These are phyloP conservation scores for Conidiobolus incongruus DNA, from an alignment of 371 early-diverging fungal species.

Conservation along the genomic window DNA sequence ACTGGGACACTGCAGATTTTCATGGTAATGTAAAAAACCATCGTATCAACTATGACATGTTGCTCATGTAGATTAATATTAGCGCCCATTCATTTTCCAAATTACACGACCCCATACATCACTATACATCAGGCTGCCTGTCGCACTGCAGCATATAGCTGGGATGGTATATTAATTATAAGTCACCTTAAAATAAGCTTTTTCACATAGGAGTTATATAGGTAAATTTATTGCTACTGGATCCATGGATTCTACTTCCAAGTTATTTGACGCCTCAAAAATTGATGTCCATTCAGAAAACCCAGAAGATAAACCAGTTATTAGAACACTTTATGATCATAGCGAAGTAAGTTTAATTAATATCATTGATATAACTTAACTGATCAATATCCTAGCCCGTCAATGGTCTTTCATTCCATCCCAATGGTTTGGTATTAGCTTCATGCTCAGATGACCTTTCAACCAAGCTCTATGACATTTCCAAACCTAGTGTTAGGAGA, in stretches of 20 bases:
- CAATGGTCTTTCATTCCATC: slow-evolving; percentile 77
- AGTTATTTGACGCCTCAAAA: slow-evolving; percentile 63
- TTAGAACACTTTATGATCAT: slow-evolving; percentile 77
- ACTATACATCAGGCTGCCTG: slow-evolving; percentile 16
- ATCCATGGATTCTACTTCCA: slow-evolving; percentile 69
- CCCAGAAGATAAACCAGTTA: slow-evolving; percentile 50
- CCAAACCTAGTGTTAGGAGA: slow-evolving; percentile 49
- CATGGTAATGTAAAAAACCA: not conserved
- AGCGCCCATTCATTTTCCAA: slow-evolving; percentile 4
- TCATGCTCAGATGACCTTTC: slow-evolving; percentile 64
- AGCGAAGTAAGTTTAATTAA: slow-evolving; percentile 14
- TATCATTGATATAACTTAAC: not conserved
- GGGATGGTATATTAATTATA: slow-evolving; percentile 10
- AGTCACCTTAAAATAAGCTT: slow-evolving; percentile 8
- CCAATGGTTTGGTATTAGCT: slow-evolving; percentile 73
- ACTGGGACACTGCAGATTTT: not conserved
- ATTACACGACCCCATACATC: slow-evolving; percentile 8
- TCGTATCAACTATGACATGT: slow-evolving; percentile 3
- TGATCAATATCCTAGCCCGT: slow-evolving; percentile 19
- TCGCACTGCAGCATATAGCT: slow-evolving; percentile 13
- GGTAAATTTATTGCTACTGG: slow-evolving; percentile 75
- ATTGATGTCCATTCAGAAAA: slow-evolving; percentile 37
- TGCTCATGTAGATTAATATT: not conserved
- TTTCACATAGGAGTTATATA: slow-evolving; percentile 11
- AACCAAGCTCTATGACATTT: slow-evolving; percentile 75